A percentile compares a stretch with the other conserved stretches of the same genome.
These are phyloP conservation scores for Melanomma pulvis-pyrius DNA, from an alignment of 495 filamentous ascomycete species.

Conservation along the genomic window DNA sequence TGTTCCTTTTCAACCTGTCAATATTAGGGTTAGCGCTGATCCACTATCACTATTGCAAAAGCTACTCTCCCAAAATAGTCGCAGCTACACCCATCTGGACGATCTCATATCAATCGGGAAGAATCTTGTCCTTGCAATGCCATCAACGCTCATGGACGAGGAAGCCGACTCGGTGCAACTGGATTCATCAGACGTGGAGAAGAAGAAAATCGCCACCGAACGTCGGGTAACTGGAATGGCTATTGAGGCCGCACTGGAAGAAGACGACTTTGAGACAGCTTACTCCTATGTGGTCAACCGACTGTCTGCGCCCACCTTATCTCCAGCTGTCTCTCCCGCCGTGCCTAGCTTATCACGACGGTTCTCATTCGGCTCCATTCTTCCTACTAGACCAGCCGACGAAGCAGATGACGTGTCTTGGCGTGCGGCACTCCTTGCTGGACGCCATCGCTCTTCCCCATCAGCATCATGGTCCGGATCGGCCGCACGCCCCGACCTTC, in stretches of 20 bases:
- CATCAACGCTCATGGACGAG: slow-evolving; percentile 22
- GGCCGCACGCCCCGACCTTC: slow-evolving; percentile 54
- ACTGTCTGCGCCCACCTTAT: slow-evolving; percentile 39
- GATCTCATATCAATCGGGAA: slow-evolving; percentile 77
- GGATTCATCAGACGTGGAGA: slow-evolving; percentile 16
- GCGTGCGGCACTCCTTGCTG: slow-evolving; percentile 88
- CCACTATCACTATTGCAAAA: slow-evolving; percentile 81
- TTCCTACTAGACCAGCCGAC: slow-evolving; percentile 14
- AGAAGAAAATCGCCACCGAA: slow-evolving; percentile 51
- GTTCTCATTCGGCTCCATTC: slow-evolving; percentile 14
- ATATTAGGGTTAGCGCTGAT: slow-evolving; percentile 82
- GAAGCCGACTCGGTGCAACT: slow-evolving; percentile 59
- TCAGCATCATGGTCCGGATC: slow-evolving; percentile 47
- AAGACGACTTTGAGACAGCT: slow-evolving; percentile 94
- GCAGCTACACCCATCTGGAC: slow-evolving; percentile 83
- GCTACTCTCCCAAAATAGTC: slow-evolving; percentile 83
- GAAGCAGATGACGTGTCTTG: slow-evolving; percentile 79
- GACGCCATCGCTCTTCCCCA: slow-evolving; percentile 66
- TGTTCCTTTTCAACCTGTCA: slow-evolving; percentile 88
- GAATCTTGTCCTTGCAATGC: slow-evolving; percentile 60
- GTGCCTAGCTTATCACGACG: slow-evolving; percentile 8
- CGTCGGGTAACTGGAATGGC: slow-evolving; percentile 83
- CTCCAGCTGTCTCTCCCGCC: slow-evolving; percentile 8
- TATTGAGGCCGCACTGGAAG: slow-evolving; percentile 79
- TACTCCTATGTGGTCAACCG: slow-evolving; percentile 90